phyloP scores from a whole-genome alignment of 805 yeast genomes.

The Saccharomyces eubayanus region DNA sequence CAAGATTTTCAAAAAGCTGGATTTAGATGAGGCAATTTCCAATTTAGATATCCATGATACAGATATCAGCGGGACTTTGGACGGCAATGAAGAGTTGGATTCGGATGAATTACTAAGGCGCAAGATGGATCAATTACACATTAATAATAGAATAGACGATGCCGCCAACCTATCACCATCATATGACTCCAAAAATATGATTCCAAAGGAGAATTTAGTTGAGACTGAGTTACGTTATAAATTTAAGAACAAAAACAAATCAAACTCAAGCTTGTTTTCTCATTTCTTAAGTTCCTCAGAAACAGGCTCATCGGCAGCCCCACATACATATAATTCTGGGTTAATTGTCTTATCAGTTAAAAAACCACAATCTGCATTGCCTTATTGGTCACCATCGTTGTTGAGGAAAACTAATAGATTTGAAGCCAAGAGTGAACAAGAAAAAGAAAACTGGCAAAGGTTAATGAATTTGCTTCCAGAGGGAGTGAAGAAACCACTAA shows the following conservation, averaged over 20 bases:
- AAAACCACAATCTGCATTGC: conserved; percentile 31
- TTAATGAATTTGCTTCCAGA: conserved; percentile 24
- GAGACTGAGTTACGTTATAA: conserved; percentile 27
- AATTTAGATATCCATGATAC: conserved; percentile 21
- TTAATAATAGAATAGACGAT: conserved; percentile 17
- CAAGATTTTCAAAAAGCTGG: conserved; percentile 17
- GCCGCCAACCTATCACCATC: conserved; percentile 3
- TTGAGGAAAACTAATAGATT: conserved; percentile 32
- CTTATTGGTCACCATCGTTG: conserved; percentile 34
- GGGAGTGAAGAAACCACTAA: conserved; percentile 23
- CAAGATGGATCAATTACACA: conserved; percentile 26
- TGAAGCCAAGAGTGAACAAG: conserved; percentile 28
- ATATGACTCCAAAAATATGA: conserved; percentile 9
- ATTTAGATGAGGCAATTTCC: conserved; percentile 18
- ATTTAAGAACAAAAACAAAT: conserved; percentile 16
- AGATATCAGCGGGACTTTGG: conserved; percentile 24
- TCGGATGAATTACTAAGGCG: conserved; percentile 21
- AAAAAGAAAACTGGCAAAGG: conserved; percentile 30
- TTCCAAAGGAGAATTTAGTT: conserved; percentile 9
- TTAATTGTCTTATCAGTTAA: conserved; percentile 25
- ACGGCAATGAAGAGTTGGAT: conserved; percentile 14
- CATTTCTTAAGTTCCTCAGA: conserved; percentile 13
- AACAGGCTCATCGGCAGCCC: conserved; percentile 5
- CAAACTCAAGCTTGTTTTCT: conserved; percentile 17
- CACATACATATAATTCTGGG: conserved; percentile 20